Evolutionary conservation across 2,329 filamentous ascomycete species (phyloP).

Genomic region (Fusarium abutilonis): DNA sequence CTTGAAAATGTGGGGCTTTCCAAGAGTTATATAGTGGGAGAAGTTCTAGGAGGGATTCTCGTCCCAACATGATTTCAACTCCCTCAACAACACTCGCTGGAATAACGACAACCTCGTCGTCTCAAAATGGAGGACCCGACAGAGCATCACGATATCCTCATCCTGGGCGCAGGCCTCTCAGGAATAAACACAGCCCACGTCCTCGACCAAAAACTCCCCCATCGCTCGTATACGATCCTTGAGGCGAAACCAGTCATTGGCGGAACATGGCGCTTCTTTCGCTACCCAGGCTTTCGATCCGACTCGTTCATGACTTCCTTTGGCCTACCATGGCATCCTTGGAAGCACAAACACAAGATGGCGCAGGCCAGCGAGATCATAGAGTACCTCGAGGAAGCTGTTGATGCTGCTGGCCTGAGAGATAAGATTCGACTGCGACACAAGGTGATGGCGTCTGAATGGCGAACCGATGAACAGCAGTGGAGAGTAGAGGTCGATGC

Average conservation of each 20-base stretch:
- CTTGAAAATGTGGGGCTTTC: not conserved
- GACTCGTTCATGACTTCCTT: slow-evolving; percentile 71
- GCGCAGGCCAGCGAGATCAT: slow-evolving; percentile 62
- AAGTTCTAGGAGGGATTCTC: not conserved
- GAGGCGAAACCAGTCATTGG: slow-evolving; percentile 73
- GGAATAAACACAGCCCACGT: slow-evolving; percentile 80
- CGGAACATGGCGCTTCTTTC: slow-evolving; percentile 83
- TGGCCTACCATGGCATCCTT: slow-evolving; percentile 77
- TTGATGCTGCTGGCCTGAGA: slow-evolving; percentile 61
- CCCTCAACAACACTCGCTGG: slow-evolving; percentile 13
- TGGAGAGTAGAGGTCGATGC: slow-evolving; percentile 63
- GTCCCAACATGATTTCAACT: slow-evolving; percentile 5
- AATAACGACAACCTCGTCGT: not conserved
- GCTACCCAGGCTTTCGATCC: slow-evolving; percentile 77
- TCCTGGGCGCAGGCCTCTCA: slow-evolving; percentile 77
- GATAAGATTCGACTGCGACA: slow-evolving; percentile 63
- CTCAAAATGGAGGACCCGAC: slow-evolving; percentile 28
- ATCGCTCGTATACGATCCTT: slow-evolving; percentile 69
- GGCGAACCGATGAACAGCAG: slow-evolving; percentile 64
- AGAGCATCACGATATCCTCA: slow-evolving; percentile 62
- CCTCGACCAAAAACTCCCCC: slow-evolving; percentile 66
- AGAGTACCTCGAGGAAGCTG: slow-evolving; percentile 64
- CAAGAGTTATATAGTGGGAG: not conserved
- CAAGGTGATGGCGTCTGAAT: slow-evolving; percentile 59
- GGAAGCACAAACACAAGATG: slow-evolving; percentile 65